These are phyloP conservation scores for Nidularia sp. DNA, from an alignment of 768 basidiomycete genomes.

Conservation along the genomic window DNA sequence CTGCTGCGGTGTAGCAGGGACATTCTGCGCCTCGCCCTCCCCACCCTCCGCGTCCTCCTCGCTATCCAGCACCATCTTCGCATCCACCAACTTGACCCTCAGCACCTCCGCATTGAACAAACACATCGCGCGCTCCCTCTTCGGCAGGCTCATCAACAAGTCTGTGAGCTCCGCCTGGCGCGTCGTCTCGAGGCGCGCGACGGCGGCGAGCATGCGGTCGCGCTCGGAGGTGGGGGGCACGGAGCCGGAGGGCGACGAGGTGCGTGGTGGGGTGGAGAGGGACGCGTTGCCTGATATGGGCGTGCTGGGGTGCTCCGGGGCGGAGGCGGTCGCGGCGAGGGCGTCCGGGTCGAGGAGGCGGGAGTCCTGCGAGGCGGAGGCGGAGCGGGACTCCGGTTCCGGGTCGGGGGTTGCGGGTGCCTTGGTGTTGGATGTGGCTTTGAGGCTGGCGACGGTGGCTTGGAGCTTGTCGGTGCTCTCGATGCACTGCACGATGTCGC, in stretches of 20 bases:
- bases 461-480: conserved; percentile 64
- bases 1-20: conserved; percentile 54
- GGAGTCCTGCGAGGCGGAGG: conserved; percentile 62
- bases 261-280: conserved; percentile 77
- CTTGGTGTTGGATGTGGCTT: conserved; percentile 12
- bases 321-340: conserved; percentile 73
- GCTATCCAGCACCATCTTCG: conserved; percentile 76
- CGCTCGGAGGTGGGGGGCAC: conserved; percentile 59
- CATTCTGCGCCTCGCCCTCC: conserved; percentile 17
- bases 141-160: conserved; percentile 80
- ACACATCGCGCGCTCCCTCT: conserved; percentile 87
- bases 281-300: conserved; percentile 76
- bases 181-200: conserved; percentile 57
- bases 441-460: conserved; percentile 54
- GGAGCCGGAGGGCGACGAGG: conserved; percentile 74
- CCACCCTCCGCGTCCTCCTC: conserved; percentile 52
- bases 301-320: conserved; percentile 87
- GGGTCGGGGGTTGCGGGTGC: background rate
- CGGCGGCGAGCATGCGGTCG: conserved; percentile 68
- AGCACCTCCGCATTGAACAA: conserved; percentile 84
- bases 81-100: conserved; percentile 73
- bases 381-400: conserved; percentile 42
- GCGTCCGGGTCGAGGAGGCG: conserved; percentile 60
- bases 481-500: conserved; percentile 72
- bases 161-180: conserved; percentile 67